Base-by-base conservation (phyloP, 768 basidiomycete species). In the Daedaleopsis nitida region DNA sequence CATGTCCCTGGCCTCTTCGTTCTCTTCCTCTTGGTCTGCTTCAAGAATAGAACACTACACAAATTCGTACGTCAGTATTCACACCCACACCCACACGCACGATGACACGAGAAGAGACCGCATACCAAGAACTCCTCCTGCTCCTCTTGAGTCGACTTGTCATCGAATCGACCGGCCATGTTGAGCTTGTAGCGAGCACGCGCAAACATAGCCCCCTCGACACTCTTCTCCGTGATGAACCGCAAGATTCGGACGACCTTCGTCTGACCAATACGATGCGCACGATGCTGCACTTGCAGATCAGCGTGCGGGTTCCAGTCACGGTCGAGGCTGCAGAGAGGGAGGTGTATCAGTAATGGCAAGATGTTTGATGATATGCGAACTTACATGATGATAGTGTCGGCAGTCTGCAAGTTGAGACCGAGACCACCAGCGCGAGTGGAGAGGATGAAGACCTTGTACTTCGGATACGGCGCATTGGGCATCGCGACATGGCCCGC, bases 291-390 rank as follows among this genome's bases (percentile, higher is more conserved):
- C 13, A 97, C 97, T 76, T 99, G 97, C 63, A 98, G 78, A 88
- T 99, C 96, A 53, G 97, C 96, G 68, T 98, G 96, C 50, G 96
- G 96, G 78, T 98, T 99, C 95, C 89, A 91, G 70, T 93, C 91
- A 70, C 83, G 85, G 77, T 92, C 90, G 67, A 92, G 90, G 67
- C 89, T 92, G 61, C 37, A 62, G n/a, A 39, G 42, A 13, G 32
- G 27, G 0, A 10, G 35, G 62, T 59, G 24, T 27, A 6, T 11
- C 21, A 32, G 64, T 42, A 39, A 21, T 24, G 23, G 24, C 51
- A 60, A 27, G 27, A 32, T 7, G 7, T 7, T 7, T 52, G 7
- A 21, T 17, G 44, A 21, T 39, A 43, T 35, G 43, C 0, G 47
- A 21, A 80, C 91, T 58, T 70, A 93, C 89, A 98, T 94, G 78